Evolutionary conservation across 805 yeast species (phyloP).

Genomic region (Sungouiozyma ichnusensis): DNA sequence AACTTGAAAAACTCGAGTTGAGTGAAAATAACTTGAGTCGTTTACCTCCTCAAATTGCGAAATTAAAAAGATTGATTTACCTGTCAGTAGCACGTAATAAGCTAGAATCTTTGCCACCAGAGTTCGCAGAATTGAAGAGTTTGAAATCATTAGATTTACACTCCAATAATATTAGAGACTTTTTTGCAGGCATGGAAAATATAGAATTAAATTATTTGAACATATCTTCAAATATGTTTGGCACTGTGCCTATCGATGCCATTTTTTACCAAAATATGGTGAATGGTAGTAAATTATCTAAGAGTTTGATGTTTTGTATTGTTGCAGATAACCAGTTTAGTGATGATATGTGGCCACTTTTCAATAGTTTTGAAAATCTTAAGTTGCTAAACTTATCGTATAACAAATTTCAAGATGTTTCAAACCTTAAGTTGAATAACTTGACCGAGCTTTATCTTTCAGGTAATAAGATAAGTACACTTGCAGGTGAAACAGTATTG

Average conservation of each 20-base stretch:
- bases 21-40: conserved; percentile 75
- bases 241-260: conserved; percentile 18
- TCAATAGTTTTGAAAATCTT: conserved; percentile 50
- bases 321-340: conserved; percentile 76
- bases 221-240: conserved; percentile 62
- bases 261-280: conserved; percentile 39
- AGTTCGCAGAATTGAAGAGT: conserved; percentile 48
- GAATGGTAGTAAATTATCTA: conserved; percentile 30
- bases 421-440: conserved; percentile 52
- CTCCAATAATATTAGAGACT: conserved; percentile 63
- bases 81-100: conserved; percentile 69
- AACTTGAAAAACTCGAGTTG: conserved; percentile 60
- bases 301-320: conserved; percentile 45
- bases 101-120: conserved; percentile 56
- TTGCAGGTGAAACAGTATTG: conserved; percentile 75
- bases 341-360: conserved; percentile 63
- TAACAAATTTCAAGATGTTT: conserved; percentile 75
- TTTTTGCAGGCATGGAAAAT: conserved; percentile 62
- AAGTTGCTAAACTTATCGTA: conserved; percentile 66
- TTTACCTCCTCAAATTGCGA: conserved; percentile 59
- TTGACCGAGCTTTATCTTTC: conserved; percentile 63
- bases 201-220: conserved; percentile 52
- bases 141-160: conserved; percentile 69
- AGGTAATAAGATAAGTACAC: conserved; percentile 67
- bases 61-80: conserved; percentile 46